These are phyloP conservation scores for Dillenia turbinata DNA, from an alignment of 164 flowering plant genomes.

Conservation along the genomic window DNA sequence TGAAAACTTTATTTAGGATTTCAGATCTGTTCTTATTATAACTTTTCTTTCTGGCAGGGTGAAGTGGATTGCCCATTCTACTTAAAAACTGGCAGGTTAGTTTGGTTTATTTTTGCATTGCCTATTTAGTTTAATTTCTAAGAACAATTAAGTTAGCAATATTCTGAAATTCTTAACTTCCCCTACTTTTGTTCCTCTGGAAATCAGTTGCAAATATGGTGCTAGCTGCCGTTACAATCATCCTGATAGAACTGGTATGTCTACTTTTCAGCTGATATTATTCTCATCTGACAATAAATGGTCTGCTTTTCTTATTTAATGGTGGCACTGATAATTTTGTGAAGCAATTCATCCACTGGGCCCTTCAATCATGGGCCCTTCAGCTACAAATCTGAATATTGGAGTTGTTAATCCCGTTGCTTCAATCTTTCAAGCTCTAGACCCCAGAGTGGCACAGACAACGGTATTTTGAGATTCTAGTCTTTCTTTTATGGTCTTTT, in stretches of 20 bases:
- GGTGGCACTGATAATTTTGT: slow-evolving; percentile 9
- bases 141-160: too few relatives aligned
- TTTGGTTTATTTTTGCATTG: not conserved
- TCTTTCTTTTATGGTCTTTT: not conserved
- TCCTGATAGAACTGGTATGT: slow-evolving; percentile 67
- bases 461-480: slow-evolving; percentile 31
- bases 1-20: too few relatives aligned
- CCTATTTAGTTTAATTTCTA: not conserved
- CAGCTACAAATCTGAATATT: slow-evolving; percentile 40
- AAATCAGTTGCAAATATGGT: slow-evolving; percentile 89
- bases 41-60: slow-evolving; percentile 47
- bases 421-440: slow-evolving; percentile 47
- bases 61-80: slow-evolving; percentile 96
- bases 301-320: not conserved
- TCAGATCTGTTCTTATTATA: not conserved
- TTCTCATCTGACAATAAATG: not conserved
- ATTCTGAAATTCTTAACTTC: not conserved
- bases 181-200: not conserved
- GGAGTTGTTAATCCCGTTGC: slow-evolving; percentile 56
- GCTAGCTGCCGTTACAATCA: slow-evolving; percentile 80
- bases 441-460: slow-evolving; percentile 49
- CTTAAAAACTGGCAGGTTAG: slow-evolving; percentile 93
- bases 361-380: slow-evolving; percentile 38
- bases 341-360: slow-evolving; percentile 44
- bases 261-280: not conserved